Evolutionary conservation across 441 rosid genomes (phyloP), one percentile per base, ranked within the genome.

Genomic region (Mallotus repandus): DNA sequence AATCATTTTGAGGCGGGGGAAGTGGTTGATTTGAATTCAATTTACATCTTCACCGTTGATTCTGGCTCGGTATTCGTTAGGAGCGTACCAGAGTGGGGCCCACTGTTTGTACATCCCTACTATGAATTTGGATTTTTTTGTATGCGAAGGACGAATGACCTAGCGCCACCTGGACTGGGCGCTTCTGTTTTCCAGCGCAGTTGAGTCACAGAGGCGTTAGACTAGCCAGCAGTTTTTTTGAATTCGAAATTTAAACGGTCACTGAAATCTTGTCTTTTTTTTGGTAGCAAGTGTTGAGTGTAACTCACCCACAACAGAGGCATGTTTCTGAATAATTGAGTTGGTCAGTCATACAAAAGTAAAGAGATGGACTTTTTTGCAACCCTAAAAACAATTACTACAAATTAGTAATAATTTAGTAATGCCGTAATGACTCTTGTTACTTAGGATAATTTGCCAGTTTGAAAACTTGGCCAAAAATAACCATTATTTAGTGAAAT

Each of bases 221-320:
- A 4, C 1, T 69, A 74, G 48, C 7, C 71, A 25, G 22, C 4
- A 52, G 50, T 5, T 1, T n/a, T 49, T 87, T 86, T 85, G 91
- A 91, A 89, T 91, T 91, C 83, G 84, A 87, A 76, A 7, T 91
- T 89, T 77, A 91, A 91, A 91, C 93, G 93, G 96, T 89, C 92
- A 89, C 86, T 75, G 77, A 63, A 68, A 70, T 29, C 70, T 72
- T 70, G 79, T 75, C 75, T 46, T 52, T 41, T 41, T 41, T 16
- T 38, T 25, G 45, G 16, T 6, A 4, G 50, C 2, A 14, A 11
- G 41, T 18, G 35, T 2, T 29, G 3, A 29, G 32, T 29, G 32
- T 29, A 57, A 49, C 22, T 32, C 73, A 7, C 2, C 3, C 32
- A 19, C 69, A 5, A 48, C 53, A 53, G 15, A 69, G 70, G 65